Evolutionary conservation across 257 asterid genomes (phyloP), one percentile per base, ranked within the genome.

Genomic region (Scutellaria minor): DNA sequence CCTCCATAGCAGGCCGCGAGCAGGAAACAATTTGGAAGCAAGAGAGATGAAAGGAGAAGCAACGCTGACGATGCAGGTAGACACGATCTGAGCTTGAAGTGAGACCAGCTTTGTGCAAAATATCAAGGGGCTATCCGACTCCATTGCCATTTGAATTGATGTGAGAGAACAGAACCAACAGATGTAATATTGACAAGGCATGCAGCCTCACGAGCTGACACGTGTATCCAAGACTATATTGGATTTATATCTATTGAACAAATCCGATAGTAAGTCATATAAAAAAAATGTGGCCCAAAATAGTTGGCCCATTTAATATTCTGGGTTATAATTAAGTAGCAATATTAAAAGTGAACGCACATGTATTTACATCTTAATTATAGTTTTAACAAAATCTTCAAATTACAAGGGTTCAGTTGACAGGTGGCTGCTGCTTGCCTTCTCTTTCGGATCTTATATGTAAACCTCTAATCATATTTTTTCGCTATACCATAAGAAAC

Each of bases 61-160:
- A 1, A 81, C 64, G 77, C 31, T 66, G 71, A 45, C 0, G 56
- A 82, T 35, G 8, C 73, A 78, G 71, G 44, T 75, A 73, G 77
- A 60, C 70, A 85, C 0, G 42, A 84, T 72, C 10, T 88, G 75
- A 6, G 83, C 75, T 57, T 82, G 84, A 1, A 79, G 73, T 0
- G 80, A 73, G 55, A 81, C 9, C 71, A 87, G 73, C 22, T 82
- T 87, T n/a, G 75, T 66, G 72, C 78, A 59, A 75, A 77, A 82
- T 9, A 68, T 3, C 35, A 82, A 72, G 31, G 81, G 78, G 72
- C 48, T 78, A 18, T 18, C 75, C 40, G 67, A 60, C 6, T 68
- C 83, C 83, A 78, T 54, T 54, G 18, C 62, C 15, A 9, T 24
- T 4, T 1, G 0, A 1, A 0, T 44, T 44, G 13, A 44, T 31